phyloP scores from a whole-genome alignment of 257 asterid genomes.

The Echium plantagineum region DNA sequence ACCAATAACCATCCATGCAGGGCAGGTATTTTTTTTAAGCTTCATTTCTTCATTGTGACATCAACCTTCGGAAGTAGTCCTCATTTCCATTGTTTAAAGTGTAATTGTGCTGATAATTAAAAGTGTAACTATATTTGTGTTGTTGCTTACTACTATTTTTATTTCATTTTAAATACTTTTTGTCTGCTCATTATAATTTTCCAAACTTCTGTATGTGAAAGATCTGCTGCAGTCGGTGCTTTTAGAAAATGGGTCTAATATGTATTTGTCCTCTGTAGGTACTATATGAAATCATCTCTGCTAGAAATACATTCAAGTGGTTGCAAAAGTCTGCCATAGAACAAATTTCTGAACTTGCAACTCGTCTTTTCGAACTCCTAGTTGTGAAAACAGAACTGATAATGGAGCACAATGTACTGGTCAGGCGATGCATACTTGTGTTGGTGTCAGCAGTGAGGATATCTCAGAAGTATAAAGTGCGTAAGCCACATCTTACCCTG shows the following conservation, averaged over 20 bases:
- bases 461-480: conserved; percentile 66
- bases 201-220: conserved; percentile 1
- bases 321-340: conserved; percentile 65
- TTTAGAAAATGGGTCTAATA: not conserved
- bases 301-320: conserved; percentile 56
- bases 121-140: no score
- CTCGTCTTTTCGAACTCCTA: conserved; percentile 49
- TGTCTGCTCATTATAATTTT: not conserved
- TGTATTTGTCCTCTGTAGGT: conserved; percentile 31
- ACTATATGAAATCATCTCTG: conserved; percentile 32
- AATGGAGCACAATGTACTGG: conserved; percentile 24
- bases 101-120: no score
- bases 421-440: conserved; percentile 46
- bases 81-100: no score
- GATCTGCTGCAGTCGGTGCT: conserved; percentile 2
- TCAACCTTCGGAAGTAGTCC: no score
- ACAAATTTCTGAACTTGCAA: conserved; percentile 77
- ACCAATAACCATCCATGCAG: no score
- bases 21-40: no score
- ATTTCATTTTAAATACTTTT: no score
- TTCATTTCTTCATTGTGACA: no score
- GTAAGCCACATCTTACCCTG: conserved; percentile 67
- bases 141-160: not conserved
- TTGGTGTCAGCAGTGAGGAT: conserved; percentile 49
- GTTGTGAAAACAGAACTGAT: conserved; percentile 27